phyloP scores from a whole-genome alignment of 768 basidiomycete species.

The Tephrocybe sp. region DNA sequence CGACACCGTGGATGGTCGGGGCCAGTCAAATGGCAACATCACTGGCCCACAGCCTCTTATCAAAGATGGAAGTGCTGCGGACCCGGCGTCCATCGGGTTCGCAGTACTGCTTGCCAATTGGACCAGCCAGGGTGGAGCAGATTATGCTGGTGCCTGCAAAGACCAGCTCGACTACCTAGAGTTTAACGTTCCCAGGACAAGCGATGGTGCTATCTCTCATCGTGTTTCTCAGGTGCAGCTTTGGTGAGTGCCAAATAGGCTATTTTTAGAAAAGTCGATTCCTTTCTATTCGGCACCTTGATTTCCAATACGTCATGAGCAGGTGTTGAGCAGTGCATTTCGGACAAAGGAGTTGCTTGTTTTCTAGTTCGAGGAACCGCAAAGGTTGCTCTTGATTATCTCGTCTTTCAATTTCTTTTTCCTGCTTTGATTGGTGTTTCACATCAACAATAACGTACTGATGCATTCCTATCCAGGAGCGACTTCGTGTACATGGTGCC shows the following conservation, averaged over 20 bases:
- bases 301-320: background rate
- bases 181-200: conserved; percentile 53
- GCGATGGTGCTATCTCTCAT: conserved; percentile 82
- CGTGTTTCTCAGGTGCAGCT: conserved; percentile 65
- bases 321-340: too few species aligned
- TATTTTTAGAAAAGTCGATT: conserved; percentile 5
- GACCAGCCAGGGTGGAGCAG: conserved; percentile 41
- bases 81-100: conserved; percentile 78
- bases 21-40: conserved; percentile 37
- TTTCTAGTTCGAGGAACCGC: too few species aligned
- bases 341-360: too few species aligned
- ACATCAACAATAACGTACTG: background rate
- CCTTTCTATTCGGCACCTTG: background rate
- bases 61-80: conserved; percentile 59
- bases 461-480: conserved; percentile 42
- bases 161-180: conserved; percentile 67
- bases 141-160: conserved; percentile 62
- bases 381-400: too few species aligned
- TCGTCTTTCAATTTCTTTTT: too few species aligned
- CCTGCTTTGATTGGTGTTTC: background rate
- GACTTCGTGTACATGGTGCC: conserved; percentile 87
- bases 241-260: conserved; percentile 43
- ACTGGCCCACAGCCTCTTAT: conserved; percentile 59
- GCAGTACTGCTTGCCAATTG: conserved; percentile 59
- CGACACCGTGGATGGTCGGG: conserved; percentile 45